phyloP scores from a whole-genome alignment of 179 eudicot species.

The Silene vulgaris region DNA sequence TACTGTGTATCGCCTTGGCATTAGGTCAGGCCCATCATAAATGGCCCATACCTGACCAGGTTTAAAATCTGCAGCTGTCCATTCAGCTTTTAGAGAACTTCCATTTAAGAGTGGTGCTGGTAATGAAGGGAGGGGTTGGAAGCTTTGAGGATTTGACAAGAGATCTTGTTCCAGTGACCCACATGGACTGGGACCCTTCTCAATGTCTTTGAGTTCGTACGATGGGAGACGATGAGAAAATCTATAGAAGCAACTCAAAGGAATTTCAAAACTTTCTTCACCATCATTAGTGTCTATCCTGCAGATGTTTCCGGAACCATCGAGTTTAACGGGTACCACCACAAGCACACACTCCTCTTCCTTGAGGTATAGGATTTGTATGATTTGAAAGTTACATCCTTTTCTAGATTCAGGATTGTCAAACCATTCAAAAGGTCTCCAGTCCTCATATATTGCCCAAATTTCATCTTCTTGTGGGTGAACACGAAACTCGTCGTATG shows the following conservation, averaged over 20 bases:
- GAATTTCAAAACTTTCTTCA: conserved; percentile 19
- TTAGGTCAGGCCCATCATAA: conserved; percentile 28
- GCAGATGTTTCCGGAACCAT: conserved; percentile 22
- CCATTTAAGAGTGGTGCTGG: background rate
- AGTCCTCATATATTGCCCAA: conserved; percentile 37
- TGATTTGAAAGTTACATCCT: conserved; percentile 26
- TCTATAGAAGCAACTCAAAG: conserved; percentile 17
- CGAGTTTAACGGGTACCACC: conserved; percentile 25
- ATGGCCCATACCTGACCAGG: conserved; percentile 39
- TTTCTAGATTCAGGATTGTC: conserved; percentile 29
- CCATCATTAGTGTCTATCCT: conserved; percentile 14
- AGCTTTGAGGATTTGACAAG: conserved; percentile 13
- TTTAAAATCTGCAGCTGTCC: conserved; percentile 30
- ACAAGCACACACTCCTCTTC: conserved; percentile 24
- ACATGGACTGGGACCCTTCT: conserved; percentile 15
- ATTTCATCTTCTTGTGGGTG: conserved; percentile 36
- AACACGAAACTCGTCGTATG: conserved; percentile 28
- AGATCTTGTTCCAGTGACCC: conserved; percentile 19
- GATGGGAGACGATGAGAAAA: conserved; percentile 35
- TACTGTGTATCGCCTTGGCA: conserved; percentile 33
- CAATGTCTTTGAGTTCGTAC: conserved; percentile 19
- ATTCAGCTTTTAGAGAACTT: conserved; percentile 21
- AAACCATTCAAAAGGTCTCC: conserved; percentile 36
- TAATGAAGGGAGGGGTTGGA: conserved; percentile 4
- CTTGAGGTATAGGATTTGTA: conserved; percentile 23